Evolutionary conservation across 192 early-diverging fungal genomes (phyloP), one percentile per base, ranked within the genome.

Genomic region (Funneliformis geosporum): DNA sequence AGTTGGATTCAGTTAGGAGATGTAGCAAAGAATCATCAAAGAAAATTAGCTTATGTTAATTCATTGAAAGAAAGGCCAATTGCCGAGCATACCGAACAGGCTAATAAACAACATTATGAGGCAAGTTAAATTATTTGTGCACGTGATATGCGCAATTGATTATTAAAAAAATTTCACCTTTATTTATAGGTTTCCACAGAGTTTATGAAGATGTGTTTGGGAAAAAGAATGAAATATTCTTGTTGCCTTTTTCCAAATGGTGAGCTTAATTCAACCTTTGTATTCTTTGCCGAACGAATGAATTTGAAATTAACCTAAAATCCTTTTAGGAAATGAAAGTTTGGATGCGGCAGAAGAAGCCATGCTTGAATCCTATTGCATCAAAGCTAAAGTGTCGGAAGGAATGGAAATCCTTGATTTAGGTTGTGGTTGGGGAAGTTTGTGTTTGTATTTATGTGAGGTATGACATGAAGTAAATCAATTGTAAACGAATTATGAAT

Each of bases 81-180:
- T 40, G 91, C 90, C 33, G 62, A 86, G 25, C 64, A 90, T 72
- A 91, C 91, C 14, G 85, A 91, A 44, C 87, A 91, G 78, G 91
- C 91, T 38, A 92, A 92, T 68, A 87, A 92, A 78, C 91, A 92
- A 83, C 91, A 92, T 75, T 92, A 92, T 81, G 91, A 92, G 81
- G 84, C 84, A 42, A 44, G 33, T 28, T 14, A 12, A 0, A 4
- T 46, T 25, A 59, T 8, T 21, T 16, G 4, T 16, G 16, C 16
- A 5, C 50, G 18, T 55, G 18, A 55, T n/a, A 55, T 21, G 16
- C 16, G 42, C 16, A 23, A 21, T 6, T 47, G 18, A 21, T 59
- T 23, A 79, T 55, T 38, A 39, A 44, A 43, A 18, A 33, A 33
- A 33, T 2, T 33, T 2, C n/a, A 33, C 16, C 0, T 33, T 39